Conservation (phyloP, 257 asterid genomes). For the Cruciata laevipes region DNA sequence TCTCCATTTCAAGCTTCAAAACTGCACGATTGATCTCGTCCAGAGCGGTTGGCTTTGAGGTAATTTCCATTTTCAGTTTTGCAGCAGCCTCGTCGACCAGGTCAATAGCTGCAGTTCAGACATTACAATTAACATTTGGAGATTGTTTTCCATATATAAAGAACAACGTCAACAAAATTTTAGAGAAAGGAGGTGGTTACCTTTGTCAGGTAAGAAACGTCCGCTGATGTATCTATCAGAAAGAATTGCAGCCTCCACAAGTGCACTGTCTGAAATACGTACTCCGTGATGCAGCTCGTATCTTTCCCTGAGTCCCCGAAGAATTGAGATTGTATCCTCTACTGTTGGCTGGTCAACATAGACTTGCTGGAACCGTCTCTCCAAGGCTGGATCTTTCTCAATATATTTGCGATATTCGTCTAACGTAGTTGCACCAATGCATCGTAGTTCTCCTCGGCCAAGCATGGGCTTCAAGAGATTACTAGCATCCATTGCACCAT, state of each 20-base stretch:
- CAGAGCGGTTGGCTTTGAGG: constrained; percentile 92
- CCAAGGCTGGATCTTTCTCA: constrained; percentile 90
- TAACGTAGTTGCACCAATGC: constrained; percentile 95
- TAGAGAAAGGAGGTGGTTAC: constrained; percentile 22
- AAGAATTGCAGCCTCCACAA: constrained; percentile 85
- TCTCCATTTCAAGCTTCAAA: constrained; percentile 90
- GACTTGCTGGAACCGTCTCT: constrained; percentile 96
- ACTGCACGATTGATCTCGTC: constrained; percentile 87
- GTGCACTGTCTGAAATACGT: constrained; percentile 85
- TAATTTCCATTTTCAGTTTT: constrained; percentile 92
- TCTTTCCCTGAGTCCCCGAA: constrained; percentile 91
- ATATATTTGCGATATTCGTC: constrained; percentile 91
- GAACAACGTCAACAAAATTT: background rate
- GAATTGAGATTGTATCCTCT: constrained; percentile 82
- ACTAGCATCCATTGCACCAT: constrained; percentile 99
- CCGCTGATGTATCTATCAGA: constrained; percentile 91
- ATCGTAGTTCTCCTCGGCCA: constrained; percentile 94
- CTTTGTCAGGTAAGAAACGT: constrained; percentile 94
- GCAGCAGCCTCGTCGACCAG: constrained; percentile 98
- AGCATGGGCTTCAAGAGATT: constrained; percentile 97
- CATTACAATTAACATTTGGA: background rate
- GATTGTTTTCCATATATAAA: background rate
- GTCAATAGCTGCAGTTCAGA: constrained; percentile 69
- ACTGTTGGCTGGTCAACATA: constrained; percentile 90
- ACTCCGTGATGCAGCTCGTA: constrained; percentile 97